Evolutionary conservation across 2,329 filamentous ascomycete genomes (phyloP), one percentile per base, ranked within the genome.

Genomic region (Fonsecaea nubica): DNA sequence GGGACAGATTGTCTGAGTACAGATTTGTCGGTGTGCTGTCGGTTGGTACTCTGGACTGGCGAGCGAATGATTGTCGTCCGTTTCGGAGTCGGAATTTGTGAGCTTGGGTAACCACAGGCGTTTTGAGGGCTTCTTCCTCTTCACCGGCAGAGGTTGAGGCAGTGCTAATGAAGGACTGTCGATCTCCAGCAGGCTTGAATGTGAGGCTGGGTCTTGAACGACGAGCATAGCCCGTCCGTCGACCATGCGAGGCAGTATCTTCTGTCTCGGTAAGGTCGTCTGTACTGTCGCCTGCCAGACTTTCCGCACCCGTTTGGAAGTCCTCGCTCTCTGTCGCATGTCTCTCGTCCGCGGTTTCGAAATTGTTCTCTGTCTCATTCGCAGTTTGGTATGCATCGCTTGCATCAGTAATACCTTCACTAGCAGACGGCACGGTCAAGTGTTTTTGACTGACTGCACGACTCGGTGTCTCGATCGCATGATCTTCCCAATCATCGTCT

Each of bases 251-350:
- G 53, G 75, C 72, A 65, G 74, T 81, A 61, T 83, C 85, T 77
- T 97, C 94, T 0, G 93, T 98, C 79, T 97, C 94, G 0, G 93
- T 96, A 56, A 91, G 82, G 71, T 93, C 90, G 68, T 92, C 92
- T 64, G 88, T 90, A 74, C 89, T 93, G 15, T 92, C 91, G 73
- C 84, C 84, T 62, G 83, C 84, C 69, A 89, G 80, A 68, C 84
- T 88, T 76, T 98, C 95, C 15, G 89, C 87, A n/a, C 92, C 93
- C 3, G 94, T 97, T 77, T 96, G 91, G 86, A 98, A 98, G 69
- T 92, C 92, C 72, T 98, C 94, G 10, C 93, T 96, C 79, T 96
- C 93, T 0, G 92, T 97, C 7, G 82, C 85, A 63, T 86, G 86
- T 33, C 88, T 88, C 78, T 97, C 94, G 74, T 96, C 92, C 30